These are phyloP conservation scores for Suhomyces bolitotheri DNA, from an alignment of 1,139 yeast species.

Conservation along the genomic window DNA sequence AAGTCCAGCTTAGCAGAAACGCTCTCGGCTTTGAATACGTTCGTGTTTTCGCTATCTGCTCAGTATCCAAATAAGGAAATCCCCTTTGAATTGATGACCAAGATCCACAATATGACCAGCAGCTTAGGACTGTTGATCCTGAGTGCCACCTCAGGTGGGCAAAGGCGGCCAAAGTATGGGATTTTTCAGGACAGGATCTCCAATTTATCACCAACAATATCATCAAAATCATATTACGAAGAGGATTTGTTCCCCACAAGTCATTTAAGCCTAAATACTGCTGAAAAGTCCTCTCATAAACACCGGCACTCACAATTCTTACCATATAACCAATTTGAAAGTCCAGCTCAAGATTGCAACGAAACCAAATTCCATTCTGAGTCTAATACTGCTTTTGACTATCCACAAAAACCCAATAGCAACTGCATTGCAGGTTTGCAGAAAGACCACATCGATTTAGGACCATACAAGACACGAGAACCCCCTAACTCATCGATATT, in stretches of 20 bases:
- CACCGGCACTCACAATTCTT: too few relatives aligned
- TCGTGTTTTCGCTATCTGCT: slow-evolving; percentile 14
- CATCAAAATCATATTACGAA: slow-evolving; percentile 13
- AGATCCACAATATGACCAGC: slow-evolving; percentile 8
- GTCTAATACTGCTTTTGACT: background rate
- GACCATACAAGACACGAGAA: too few relatives aligned
- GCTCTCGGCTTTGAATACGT: slow-evolving; percentile 12
- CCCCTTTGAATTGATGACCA: slow-evolving; percentile 8
- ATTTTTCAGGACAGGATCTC: slow-evolving; percentile 19
- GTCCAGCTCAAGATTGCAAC: background rate
- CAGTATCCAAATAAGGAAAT: slow-evolving; percentile 13
- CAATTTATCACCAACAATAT: slow-evolving; percentile 19
- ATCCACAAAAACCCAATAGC: too few relatives aligned
- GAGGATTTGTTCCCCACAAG: slow-evolving; percentile 9
- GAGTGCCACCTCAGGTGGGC: slow-evolving; percentile 6
- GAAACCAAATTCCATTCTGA: slow-evolving; percentile 1
- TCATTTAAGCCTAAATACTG: slow-evolving; percentile 4
- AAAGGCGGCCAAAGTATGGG: slow-evolving; percentile 11
- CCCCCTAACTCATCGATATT: too few relatives aligned
- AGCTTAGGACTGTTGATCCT: slow-evolving; percentile 6
- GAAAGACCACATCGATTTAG: too few relatives aligned
- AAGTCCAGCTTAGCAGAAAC: slow-evolving; percentile 14
- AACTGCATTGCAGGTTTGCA: too few relatives aligned
- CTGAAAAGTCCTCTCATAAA: background rate
- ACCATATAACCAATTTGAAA: too few relatives aligned